These are phyloP conservation scores for Hypoxylon sp. DNA, from an alignment of 2,329 filamentous ascomycete species.

Conservation along the genomic window DNA sequence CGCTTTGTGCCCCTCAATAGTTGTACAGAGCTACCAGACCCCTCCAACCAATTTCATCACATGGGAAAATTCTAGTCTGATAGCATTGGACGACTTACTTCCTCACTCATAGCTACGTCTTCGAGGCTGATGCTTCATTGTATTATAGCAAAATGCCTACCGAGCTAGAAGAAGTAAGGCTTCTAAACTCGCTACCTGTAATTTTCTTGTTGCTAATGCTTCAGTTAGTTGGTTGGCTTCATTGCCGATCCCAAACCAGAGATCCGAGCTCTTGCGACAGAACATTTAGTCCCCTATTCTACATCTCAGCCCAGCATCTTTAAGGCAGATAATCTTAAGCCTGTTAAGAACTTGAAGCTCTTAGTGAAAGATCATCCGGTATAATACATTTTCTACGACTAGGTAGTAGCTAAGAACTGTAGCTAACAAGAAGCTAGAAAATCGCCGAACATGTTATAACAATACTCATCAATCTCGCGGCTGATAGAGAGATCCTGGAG, in stretches of 20 bases:
- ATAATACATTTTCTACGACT: conserved; percentile 54
- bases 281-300: conserved; percentile 89
- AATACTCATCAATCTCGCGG: conserved; percentile 88
- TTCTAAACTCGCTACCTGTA: conserved; percentile 10
- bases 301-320: conserved; percentile 82
- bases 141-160: conserved; percentile 72
- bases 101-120: background rate
- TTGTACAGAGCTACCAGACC: conserved; percentile 23
- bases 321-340: conserved; percentile 82
- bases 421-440: conserved; percentile 64
- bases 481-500: conserved; percentile 81
- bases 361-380: conserved; percentile 87
- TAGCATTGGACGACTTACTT: background rate
- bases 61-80: conserved; percentile 34
- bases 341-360: conserved; percentile 89
- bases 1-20: conserved; percentile 26
- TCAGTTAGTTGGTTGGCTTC: conserved; percentile 86
- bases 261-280: conserved; percentile 86
- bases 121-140: background rate
- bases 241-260: conserved; percentile 93
- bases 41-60: conserved; percentile 25
- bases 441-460: conserved; percentile 95
- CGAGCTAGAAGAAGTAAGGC: conserved; percentile 79
- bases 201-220: conserved; percentile 27
- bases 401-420: background rate